Conservation (phyloP, 495 filamentous ascomycete species). For the Penicillium goetzii region DNA sequence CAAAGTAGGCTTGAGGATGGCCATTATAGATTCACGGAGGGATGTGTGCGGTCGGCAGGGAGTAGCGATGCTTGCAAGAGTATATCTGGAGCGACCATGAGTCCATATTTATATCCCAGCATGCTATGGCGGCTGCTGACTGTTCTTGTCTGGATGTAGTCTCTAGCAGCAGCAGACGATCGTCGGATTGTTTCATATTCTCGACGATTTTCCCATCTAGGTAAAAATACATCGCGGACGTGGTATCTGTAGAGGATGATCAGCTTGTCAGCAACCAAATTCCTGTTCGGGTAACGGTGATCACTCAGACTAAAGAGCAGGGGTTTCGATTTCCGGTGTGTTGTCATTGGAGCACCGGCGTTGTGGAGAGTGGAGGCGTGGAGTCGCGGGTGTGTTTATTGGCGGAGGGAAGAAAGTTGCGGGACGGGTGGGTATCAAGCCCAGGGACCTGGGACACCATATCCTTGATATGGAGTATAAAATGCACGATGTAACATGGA, state of each 20-base stretch:
- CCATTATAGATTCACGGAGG: slow-evolving; percentile 3
- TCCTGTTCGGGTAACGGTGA: slow-evolving; percentile 2
- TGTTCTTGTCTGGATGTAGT: neutral
- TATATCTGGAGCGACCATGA: neutral
- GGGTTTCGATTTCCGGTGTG: neutral
- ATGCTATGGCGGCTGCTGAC: neutral
- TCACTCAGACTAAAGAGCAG: neutral
- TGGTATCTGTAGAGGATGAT: neutral
- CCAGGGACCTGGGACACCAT: neutral
- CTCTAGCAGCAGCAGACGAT: neutral
- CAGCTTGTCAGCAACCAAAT: slow-evolving; percentile 1
- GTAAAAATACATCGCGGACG: neutral
- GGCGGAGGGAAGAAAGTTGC: neutral
- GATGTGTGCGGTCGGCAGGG: neutral
- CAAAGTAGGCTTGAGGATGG: slow-evolving; percentile 16
- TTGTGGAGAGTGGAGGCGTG: neutral
- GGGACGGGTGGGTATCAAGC: neutral
- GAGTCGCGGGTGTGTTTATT: neutral
- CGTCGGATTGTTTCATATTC: neutral
- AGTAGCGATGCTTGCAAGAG: neutral
- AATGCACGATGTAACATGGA: neutral
- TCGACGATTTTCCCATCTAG: neutral
- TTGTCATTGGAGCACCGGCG: neutral
- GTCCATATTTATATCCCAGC: neutral
- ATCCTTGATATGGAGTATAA: neutral